Percentiles rank a stretch among this genome's conserved stretches.
phyloP scores from a whole-genome alignment of 176 grass and related monocot genomes.

The Pontederia paniculata region DNA sequence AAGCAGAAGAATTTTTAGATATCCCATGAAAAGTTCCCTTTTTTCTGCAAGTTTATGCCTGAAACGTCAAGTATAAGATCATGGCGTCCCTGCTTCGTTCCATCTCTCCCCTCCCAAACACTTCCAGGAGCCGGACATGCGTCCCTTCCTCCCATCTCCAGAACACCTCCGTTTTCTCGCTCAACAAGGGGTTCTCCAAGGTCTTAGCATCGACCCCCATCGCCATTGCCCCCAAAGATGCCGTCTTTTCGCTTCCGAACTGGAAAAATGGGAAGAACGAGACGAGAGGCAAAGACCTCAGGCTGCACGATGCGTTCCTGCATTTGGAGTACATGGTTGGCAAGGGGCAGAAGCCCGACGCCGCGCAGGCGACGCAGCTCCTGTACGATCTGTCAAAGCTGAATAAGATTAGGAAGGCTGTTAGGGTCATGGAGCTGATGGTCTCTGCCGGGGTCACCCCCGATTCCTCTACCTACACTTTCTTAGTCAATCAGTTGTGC shows the following conservation, averaged over 20 bases:
- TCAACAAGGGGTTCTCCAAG: conserved; percentile 3
- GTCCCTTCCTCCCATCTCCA: neutral
- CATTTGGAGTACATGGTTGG: conserved; percentile 19
- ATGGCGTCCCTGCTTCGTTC: neutral
- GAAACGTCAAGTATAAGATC: neutral
- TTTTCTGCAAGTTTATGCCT: neutral
- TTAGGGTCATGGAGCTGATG: conserved; percentile 21
- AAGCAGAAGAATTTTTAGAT: no score
- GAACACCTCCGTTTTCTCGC: neutral
- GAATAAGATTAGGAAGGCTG: conserved; percentile 17
- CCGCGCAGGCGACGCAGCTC: conserved; percentile 22
- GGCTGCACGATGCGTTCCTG: conserved; percentile 20
- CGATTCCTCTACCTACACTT: conserved; percentile 9
- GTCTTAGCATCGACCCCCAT: conserved; percentile 1
- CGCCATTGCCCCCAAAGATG: neutral
- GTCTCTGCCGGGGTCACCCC: conserved; percentile 6
- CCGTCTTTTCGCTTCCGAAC: conserved; percentile 14
- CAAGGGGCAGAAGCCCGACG: conserved; percentile 13
- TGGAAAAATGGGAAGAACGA: conserved; percentile 12
- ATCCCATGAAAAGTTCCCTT: neutral
- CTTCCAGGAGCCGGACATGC: neutral
- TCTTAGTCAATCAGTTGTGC: conserved; percentile 25
- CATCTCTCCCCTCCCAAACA: neutral
- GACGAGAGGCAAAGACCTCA: conserved; percentile 5
- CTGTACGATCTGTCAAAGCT: conserved; percentile 20